Evolutionary conservation across 1,139 yeast genomes (phyloP).

Genomic region (Geotrichum restrictum): DNA sequence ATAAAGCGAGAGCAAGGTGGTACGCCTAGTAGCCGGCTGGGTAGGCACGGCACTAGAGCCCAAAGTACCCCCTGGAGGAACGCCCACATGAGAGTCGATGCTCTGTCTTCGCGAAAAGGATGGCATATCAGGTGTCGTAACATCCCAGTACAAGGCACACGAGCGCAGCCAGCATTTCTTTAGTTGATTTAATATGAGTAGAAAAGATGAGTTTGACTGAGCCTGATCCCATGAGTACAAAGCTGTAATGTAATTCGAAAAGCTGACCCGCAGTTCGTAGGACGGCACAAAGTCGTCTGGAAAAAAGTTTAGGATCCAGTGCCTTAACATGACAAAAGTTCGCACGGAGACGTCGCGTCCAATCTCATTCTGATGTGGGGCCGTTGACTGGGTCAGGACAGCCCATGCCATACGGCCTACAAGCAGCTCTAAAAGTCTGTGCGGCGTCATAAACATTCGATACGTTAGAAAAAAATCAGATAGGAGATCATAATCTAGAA

Average conservation of each 20-base stretch:
- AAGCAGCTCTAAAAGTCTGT: slow-evolving; percentile 56
- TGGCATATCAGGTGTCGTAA: slow-evolving; percentile 23
- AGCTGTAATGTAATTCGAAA: slow-evolving; percentile 33
- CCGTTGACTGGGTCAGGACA: slow-evolving; percentile 39
- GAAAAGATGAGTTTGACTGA: slow-evolving; percentile 28
- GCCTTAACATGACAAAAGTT: slow-evolving; percentile 81
- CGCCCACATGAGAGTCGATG: not conserved
- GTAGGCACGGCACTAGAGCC: slow-evolving; percentile 19
- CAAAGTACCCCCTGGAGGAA: slow-evolving; percentile 29
- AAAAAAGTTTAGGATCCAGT: slow-evolving; percentile 67
- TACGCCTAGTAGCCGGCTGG: slow-evolving; percentile 28
- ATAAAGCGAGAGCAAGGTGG: slow-evolving; percentile 33
- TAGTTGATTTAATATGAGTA: slow-evolving; percentile 37
- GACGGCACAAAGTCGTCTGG: slow-evolving; percentile 43
- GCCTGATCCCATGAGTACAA: slow-evolving; percentile 33
- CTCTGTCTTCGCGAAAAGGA: slow-evolving; percentile 19
- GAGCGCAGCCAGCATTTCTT: slow-evolving; percentile 39
- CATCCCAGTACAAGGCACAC: slow-evolving; percentile 38
- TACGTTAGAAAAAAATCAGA: slow-evolving; percentile 85
- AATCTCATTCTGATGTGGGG: slow-evolving; percentile 37
- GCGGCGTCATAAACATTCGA: slow-evolving; percentile 61
- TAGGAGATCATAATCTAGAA: slow-evolving; percentile 70
- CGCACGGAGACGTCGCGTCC: slow-evolving; percentile 75
- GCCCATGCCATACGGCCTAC: slow-evolving; percentile 73
- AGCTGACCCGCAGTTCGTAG: slow-evolving; percentile 33